Base-by-base conservation (phyloP, 495 filamentous ascomycete species). In the Penicillium angulare region DNA sequence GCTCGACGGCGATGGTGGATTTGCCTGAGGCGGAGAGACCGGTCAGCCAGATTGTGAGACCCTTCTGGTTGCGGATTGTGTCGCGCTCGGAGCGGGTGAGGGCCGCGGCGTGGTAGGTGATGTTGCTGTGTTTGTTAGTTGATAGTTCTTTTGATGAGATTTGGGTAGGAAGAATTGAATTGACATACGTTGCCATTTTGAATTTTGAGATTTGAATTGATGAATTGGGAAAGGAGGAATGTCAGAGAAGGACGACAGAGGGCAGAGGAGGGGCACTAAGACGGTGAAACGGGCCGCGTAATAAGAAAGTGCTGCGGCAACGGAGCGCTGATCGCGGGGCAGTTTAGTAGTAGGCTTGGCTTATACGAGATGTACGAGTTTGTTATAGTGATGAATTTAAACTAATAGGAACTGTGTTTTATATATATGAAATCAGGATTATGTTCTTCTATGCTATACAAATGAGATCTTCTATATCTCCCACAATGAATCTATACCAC, bases 41-140 rank as follows among this genome's bases (percentile, higher is more conserved):
- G 6, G 93, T 98, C 69, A 98, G 88, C 93, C 93, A 98, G 67
- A 98, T 85, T 38, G 93, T 98, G 68, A 93, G 87, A 59, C 93
- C 93, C 32, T 82, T 79, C 73, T 98, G 95, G 61, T 84, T 82
- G 68, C 89, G 88, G 61, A 87, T 75, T 41, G 71, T 59, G 74
- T 81, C 86, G 73, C 93, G 91, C 80, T 97, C 92, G 55, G 71
- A 65, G 65, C 89, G 89, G 43, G 89, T 89, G 59, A 98, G 85
- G 60, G 86, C 88, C 59, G 86, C 85, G 32, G 89, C 81, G 80
- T 98, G 93, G 91, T 88, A 97, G 73, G 93, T 97, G 71, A 98
- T 96, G 82, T 98, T 98, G 56, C 93, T 98, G 50, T 35, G 38
- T 52, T 46, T 15, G 43, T 47, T 53, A 52, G 43, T 54, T 18